A percentile compares a stretch with the other conserved stretches of the same genome.
phyloP scores from a whole-genome alignment of 2,329 filamentous ascomycete species.

The Xenosphaeropsis pyriputrescens region DNA sequence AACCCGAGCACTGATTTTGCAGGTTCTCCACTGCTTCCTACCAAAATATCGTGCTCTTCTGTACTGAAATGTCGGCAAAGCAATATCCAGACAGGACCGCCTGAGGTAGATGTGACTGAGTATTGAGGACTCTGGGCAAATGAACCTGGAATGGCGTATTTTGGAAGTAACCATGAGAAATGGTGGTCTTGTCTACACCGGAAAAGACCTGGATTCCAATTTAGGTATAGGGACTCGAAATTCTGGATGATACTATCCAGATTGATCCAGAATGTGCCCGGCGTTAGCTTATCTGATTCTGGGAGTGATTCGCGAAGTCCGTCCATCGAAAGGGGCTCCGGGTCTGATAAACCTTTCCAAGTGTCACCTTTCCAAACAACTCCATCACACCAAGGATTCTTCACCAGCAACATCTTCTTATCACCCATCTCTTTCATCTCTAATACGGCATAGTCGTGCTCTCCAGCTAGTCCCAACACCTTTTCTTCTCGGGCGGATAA shows the following conservation, averaged over 20 bases:
- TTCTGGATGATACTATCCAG: slow-evolving; percentile 78
- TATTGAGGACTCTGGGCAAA: slow-evolving; percentile 59
- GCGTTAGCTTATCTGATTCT: slow-evolving; percentile 19
- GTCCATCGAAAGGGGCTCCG: neutral
- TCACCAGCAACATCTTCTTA: slow-evolving; percentile 61
- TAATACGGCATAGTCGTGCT: slow-evolving; percentile 89
- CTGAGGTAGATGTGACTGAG: slow-evolving; percentile 41
- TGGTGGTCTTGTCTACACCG: slow-evolving; percentile 73
- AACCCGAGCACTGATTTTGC: slow-evolving; percentile 43
- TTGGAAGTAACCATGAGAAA: slow-evolving; percentile 61
- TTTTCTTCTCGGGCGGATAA: slow-evolving; percentile 65
- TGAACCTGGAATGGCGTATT: slow-evolving; percentile 31
- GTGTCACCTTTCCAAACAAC: slow-evolving; percentile 50
- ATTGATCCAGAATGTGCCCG: slow-evolving; percentile 89
- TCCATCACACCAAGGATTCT: slow-evolving; percentile 91
- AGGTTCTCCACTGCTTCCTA: slow-evolving; percentile 17
- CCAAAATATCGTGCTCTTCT: slow-evolving; percentile 30
- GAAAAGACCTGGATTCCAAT: slow-evolving; percentile 90
- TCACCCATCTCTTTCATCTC: slow-evolving; percentile 54
- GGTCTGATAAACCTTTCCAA: slow-evolving; percentile 1
- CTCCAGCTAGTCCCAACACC: slow-evolving; percentile 66
- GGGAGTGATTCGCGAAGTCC: slow-evolving; percentile 9
- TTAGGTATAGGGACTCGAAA: slow-evolving; percentile 92
- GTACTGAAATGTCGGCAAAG: slow-evolving; percentile 76
- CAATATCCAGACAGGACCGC: slow-evolving; percentile 66